Base-by-base conservation (phyloP, 768 basidiomycete genomes). In the Suillus luteus region DNA sequence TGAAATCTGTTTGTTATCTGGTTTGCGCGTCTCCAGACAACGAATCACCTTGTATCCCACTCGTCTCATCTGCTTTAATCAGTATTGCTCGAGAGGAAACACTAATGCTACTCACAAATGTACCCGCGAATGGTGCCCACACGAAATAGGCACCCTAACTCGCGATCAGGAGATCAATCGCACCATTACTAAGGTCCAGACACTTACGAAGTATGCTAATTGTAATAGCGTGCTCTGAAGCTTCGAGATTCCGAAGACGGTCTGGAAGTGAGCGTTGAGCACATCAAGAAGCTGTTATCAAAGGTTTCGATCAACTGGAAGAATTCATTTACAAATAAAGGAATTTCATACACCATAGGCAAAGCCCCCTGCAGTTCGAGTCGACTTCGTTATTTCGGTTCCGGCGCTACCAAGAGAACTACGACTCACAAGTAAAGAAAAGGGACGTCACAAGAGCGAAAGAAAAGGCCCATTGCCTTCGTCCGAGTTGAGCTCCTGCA, bases 161-260 rank as follows among this genome's bases (percentile, higher is more conserved):
- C 19, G 5, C 40, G 8, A 52, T 14, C 8, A 55, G 60, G 43
- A 19, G 41, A 59, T 8, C 15, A 44, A 24, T 37, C 19, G 33
- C 0, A 2, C 22, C 24, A 5, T 33, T 2, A 3, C 3, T 17
- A 44, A 48, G n/a, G 41, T 43, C 58, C n/a, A n/a, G 27, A 55
- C 43, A 67, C 81, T 67, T 64, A 84, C 82, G 69, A 89, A 89
- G 71, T 90, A 91, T 5, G 89, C 88, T 27, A 91, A 78, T 67
- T 92, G 90, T 62, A 93, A 80, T 66, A 91, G 80, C 7, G 91
- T 90, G 61, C 89, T 90, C 75, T 90, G 85, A 33, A 88, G 79
- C 72, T 88, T 90, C 44, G 79, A 76, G 71, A 93, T 89, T 12
- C 80, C 79, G 70, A 92, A 89, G 44, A 90, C 83, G 2, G 74